A percentile compares a stretch with the other conserved stretches of the same genome.
Conservation (phyloP, 495 filamentous ascomycete species). For the Penicillium roqueforti region DNA sequence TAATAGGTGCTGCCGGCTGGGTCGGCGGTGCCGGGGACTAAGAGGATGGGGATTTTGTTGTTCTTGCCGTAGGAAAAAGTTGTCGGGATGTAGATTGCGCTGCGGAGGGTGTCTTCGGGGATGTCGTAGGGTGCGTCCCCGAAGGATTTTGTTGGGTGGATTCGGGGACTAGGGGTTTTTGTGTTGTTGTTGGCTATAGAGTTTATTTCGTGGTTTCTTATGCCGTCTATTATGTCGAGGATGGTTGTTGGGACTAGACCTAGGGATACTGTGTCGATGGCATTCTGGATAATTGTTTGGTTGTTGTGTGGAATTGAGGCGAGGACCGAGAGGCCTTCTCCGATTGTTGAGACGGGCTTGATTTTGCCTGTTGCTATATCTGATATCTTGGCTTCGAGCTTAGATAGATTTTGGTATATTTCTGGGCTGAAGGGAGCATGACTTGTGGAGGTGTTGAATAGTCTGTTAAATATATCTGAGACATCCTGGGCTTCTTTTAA, state of each 20-base stretch:
- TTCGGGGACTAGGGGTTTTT: background rate
- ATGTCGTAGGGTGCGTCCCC: slow-evolving; percentile 43
- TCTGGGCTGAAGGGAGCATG: background rate
- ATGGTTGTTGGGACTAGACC: slow-evolving; percentile 1
- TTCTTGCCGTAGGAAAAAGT: slow-evolving; percentile 34
- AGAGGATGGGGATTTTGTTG: slow-evolving; percentile 35
- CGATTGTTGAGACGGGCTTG: background rate
- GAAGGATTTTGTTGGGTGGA: slow-evolving; percentile 28
- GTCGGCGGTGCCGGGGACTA: slow-evolving; percentile 45
- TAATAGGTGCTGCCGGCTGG: slow-evolving; percentile 35
- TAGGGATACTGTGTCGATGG: background rate
- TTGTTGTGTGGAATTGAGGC: background rate
- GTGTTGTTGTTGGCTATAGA: slow-evolving; percentile 1
- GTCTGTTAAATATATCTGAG: background rate
- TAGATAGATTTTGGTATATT: background rate
- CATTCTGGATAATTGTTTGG: background rate
- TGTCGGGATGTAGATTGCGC: slow-evolving; percentile 41
- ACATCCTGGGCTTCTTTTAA: background rate
- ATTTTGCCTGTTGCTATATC: background rate
- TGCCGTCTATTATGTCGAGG: background rate
- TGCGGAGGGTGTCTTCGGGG: slow-evolving; percentile 33
- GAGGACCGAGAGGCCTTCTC: background rate
- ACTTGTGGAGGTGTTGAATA: background rate
- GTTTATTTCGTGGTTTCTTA: background rate
- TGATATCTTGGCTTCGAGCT: background rate